phyloP scores from a whole-genome alignment of 2,329 filamentous ascomycete genomes.

The Fusarium sp. region DNA sequence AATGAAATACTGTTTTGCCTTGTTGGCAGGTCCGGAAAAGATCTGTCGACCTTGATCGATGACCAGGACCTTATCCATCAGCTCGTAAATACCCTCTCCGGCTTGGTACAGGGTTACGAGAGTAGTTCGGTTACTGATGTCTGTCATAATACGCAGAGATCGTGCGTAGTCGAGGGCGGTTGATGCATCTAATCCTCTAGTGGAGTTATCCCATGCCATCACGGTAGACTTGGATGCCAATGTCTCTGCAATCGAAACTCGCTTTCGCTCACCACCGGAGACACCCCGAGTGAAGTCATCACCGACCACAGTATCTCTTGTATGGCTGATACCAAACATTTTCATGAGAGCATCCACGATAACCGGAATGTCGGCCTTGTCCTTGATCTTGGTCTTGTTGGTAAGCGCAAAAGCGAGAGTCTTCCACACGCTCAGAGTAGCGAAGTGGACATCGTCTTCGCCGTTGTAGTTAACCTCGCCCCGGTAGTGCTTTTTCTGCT shows the following conservation, averaged over 20 bases:
- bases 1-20: slow-evolving; percentile 73
- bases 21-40: slow-evolving; percentile 70
- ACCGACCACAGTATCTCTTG: slow-evolving; percentile 78
- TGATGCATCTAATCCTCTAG: slow-evolving; percentile 80
- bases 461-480: slow-evolving; percentile 83
- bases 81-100: slow-evolving; percentile 54
- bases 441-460: slow-evolving; percentile 80
- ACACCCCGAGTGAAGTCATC: slow-evolving; percentile 77
- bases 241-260: slow-evolving; percentile 81
- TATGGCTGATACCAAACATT: slow-evolving; percentile 83
- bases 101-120: slow-evolving; percentile 56
- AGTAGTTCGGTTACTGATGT: slow-evolving; percentile 71
- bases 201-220: slow-evolving; percentile 83
- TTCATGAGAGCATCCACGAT: slow-evolving; percentile 76
- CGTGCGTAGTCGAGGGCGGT: slow-evolving; percentile 82
- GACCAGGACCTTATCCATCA: slow-evolving; percentile 82
- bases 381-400: slow-evolving; percentile 77
- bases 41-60: slow-evolving; percentile 75
- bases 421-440: slow-evolving; percentile 78
- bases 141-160: slow-evolving; percentile 76
- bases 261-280: slow-evolving; percentile 82
- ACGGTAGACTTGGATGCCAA: slow-evolving; percentile 77
- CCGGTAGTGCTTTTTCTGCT: slow-evolving; percentile 73
- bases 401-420: slow-evolving; percentile 78
- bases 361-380: slow-evolving; percentile 69